phyloP scores from a whole-genome alignment of 768 basidiomycete genomes.

The Boletus rufocinnamomeus region DNA sequence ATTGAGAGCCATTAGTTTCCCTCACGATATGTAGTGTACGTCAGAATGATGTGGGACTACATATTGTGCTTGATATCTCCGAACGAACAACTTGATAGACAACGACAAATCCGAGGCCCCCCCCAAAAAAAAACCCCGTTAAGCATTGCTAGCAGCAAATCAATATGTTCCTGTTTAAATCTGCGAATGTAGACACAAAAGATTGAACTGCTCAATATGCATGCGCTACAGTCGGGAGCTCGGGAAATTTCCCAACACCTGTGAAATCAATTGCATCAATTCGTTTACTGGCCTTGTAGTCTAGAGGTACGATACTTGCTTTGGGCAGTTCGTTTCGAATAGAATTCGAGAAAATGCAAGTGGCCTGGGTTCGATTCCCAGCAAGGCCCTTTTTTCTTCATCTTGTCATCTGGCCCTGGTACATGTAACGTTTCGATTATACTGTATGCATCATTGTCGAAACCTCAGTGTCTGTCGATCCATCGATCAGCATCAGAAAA shows the following conservation, averaged over 20 bases:
- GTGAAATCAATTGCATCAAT: neutral
- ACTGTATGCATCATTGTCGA: too few species aligned
- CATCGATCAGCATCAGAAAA: neutral
- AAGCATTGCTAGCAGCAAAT: neutral
- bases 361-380: constrained; percentile 45
- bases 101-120: neutral
- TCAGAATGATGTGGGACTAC: neutral
- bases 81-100: neutral
- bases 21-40: neutral
- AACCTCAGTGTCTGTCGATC: neutral
- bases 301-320: constrained; percentile 39
- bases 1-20: neutral
- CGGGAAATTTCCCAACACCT: neutral
- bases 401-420: neutral
- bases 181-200: neutral
- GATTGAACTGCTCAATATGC: neutral
- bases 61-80: neutral
- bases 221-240: neutral
- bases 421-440: neutral
- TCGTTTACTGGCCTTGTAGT: constrained; percentile 26
- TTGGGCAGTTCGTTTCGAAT: constrained; percentile 20
- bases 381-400: constrained; percentile 32
- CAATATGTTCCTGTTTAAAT: neutral
- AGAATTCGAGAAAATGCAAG: constrained; percentile 28
- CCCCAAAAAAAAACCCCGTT: neutral